Evolutionary conservation across 768 basidiomycete species (phyloP).

Genomic region (Pisolithus orientalis): DNA sequence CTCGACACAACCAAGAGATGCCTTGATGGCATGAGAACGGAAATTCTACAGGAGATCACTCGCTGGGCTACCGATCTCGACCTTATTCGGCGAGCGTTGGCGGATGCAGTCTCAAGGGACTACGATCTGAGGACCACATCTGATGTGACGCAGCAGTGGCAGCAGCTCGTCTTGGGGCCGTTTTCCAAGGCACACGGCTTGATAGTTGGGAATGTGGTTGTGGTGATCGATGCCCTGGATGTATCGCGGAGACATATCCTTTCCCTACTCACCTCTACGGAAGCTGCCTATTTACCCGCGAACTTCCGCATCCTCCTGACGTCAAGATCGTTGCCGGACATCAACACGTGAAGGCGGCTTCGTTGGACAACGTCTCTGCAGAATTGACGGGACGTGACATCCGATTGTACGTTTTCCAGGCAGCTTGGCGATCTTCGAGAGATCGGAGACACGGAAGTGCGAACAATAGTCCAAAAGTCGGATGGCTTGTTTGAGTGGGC

Average conservation of each 20-base stretch:
- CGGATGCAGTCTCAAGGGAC: not conserved
- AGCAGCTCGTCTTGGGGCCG: not conserved
- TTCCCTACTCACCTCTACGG: not conserved
- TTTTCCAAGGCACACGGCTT: not conserved
- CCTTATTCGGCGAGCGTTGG: not conserved
- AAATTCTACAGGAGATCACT: too few relatives aligned
- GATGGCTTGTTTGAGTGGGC: constrained; percentile 1
- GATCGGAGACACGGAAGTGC: not conserved
- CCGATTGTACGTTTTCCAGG: not conserved
- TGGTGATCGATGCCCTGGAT: not conserved
- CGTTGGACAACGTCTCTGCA: not conserved
- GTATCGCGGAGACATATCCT: not conserved
- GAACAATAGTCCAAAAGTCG: constrained; percentile 7
- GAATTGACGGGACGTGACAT: not conserved
- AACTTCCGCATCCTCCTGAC: not conserved
- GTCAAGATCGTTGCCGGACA: not conserved
- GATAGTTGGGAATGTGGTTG: not conserved
- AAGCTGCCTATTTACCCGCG: not conserved
- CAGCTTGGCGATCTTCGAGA: not conserved
- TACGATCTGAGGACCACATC: not conserved
- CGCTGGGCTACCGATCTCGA: too few relatives aligned
- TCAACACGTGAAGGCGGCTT: not conserved
- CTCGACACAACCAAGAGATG: too few relatives aligned
- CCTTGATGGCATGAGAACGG: too few relatives aligned
- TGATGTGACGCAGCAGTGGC: not conserved